Base-by-base conservation (phyloP, 192 early-diverging fungal genomes). In the Dispira parvispora region DNA sequence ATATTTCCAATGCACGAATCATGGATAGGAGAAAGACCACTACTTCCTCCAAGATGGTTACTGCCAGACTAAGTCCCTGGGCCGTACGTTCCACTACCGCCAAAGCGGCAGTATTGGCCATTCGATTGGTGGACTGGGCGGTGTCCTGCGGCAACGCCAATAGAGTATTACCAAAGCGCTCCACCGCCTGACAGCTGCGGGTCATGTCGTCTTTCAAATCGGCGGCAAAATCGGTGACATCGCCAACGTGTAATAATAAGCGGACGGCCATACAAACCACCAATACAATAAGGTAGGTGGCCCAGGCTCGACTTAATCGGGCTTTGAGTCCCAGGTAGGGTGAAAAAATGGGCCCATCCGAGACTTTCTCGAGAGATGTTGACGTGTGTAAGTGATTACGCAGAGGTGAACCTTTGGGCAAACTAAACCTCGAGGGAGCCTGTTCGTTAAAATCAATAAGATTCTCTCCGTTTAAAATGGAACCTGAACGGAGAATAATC, bases 231-330 rank as follows among this genome's bases (percentile, higher is more conserved):
- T 20, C 9, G 43, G 23, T 44, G 0, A 61, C 42, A 8, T 38
- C 42, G 12, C 9, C 18, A 20, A 16, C 43, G 43, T 61, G 58
- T 8, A 61, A 44, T 21, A 45, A 18, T 44, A 61, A 44, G 14
- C 58, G 38, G n/a, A 61, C 43, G 13, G 58, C 32, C 26, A 45
- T 21, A n/a, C 18, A 61, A 6, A 61, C 43, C 18, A 61, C 32
- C 43, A 61, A n/a, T n/a, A 61, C 45, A 18, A 61, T 44, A 5
- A 61, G 43, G 16, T 61, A 61, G 38, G 58, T 61, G 12, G 58
- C 58, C 58, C 58, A 61, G 11, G 38, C 58, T 42, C 58, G 58
- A 44, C 58, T 61, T 21, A 61, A 20, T n/a, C 45, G 43, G 58
- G 58, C 58, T n/a, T 43, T 43, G 13, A 61, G 58, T 42, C 58